Conservation (phyloP, 257 asterid species). For the Solanum appendiculatum region DNA sequence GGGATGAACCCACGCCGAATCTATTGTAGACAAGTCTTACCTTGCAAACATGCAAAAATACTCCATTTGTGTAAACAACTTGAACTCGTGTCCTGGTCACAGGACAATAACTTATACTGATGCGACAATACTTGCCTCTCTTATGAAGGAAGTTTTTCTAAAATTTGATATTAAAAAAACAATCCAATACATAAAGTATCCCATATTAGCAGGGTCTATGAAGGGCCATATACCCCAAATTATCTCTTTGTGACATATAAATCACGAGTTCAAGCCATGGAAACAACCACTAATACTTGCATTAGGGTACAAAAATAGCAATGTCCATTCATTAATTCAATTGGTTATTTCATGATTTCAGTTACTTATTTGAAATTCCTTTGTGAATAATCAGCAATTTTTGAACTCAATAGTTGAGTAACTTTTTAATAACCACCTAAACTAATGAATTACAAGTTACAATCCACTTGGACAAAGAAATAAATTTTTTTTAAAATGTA, state of each 20-base stretch:
- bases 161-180: too few relatives aligned
- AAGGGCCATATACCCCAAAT: background rate
- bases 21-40: too few relatives aligned
- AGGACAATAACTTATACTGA: background rate
- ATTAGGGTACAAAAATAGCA: slow-evolving; percentile 46
- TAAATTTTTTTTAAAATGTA: too few relatives aligned
- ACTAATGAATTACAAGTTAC: background rate
- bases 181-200: background rate
- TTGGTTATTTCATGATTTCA: background rate
- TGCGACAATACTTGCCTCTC: background rate
- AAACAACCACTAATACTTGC: background rate
- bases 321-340: slow-evolving; percentile 20
- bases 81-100: background rate
- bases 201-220: background rate
- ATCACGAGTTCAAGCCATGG: background rate
- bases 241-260: background rate
- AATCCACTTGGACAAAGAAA: background rate
- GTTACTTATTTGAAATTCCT: background rate
- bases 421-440: background rate
- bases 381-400: background rate
- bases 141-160: background rate
- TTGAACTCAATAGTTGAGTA: background rate
- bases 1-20: too few relatives aligned
- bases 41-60: background rate
- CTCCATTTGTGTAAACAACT: background rate